A percentile compares a stretch with the other conserved stretches of the same genome.
These are phyloP conservation scores for Barnettozyma sp. DNA, from an alignment of 805 yeast species.

Conservation along the genomic window DNA sequence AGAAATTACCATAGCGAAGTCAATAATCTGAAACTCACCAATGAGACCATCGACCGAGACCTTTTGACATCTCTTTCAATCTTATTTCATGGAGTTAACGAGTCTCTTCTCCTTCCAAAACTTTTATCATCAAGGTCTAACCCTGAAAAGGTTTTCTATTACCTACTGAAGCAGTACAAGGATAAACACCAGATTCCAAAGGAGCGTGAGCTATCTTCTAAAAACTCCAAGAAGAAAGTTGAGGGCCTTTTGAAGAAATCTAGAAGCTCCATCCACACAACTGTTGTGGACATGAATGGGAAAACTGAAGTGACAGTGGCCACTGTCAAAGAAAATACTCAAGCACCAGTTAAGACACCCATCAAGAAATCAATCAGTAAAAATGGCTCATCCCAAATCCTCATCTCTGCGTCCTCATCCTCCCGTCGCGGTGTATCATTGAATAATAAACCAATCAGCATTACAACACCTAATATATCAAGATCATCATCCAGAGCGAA, in stretches of 20 bases:
- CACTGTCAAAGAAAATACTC: constrained; percentile 5
- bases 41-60: constrained; percentile 52
- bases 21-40: constrained; percentile 31
- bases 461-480: constrained; percentile 10
- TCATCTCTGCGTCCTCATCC: constrained; percentile 26
- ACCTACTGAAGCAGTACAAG: constrained; percentile 64
- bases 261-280: constrained; percentile 35
- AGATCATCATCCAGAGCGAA: constrained; percentile 24
- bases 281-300: constrained; percentile 28
- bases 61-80: constrained; percentile 71
- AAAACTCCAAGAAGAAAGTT: constrained; percentile 24
- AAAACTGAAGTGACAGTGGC: constrained; percentile 18
- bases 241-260: constrained; percentile 34
- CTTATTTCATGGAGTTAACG: constrained; percentile 72
- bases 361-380: constrained; percentile 21
- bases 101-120: constrained; percentile 43
- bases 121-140: constrained; percentile 51
- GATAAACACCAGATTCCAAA: constrained; percentile 44
- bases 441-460: constrained; percentile 19
- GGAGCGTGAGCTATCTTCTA: constrained; percentile 13
- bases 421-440: constrained; percentile 28
- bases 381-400: constrained; percentile 22
- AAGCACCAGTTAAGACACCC: constrained; percentile 13
- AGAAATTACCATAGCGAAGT: constrained; percentile 33
- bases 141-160: constrained; percentile 77